Base-by-base conservation (phyloP, 2,329 filamentous ascomycete genomes). In the Peltaster fructicola region DNA sequence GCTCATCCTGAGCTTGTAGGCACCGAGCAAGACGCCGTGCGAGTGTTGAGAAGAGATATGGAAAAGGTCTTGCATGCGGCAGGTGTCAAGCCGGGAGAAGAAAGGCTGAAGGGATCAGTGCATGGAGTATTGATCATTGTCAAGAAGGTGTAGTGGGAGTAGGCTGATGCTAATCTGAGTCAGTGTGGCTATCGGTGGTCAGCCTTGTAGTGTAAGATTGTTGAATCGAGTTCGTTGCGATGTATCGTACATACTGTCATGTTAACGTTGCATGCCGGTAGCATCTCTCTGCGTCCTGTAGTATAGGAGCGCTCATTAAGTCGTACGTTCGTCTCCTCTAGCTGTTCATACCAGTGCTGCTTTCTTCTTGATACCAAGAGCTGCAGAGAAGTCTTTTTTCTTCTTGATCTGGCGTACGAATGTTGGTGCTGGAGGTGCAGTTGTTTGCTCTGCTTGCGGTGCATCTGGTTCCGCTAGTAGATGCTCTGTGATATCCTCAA, bases 331-430 rank as follows among this genome's bases (percentile, higher is more conserved):
- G n/a, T n/a, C n/a, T n/a, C n/a, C n/a, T n/a, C n/a, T n/a, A n/a
- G n/a, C n/a, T n/a, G n/a, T n/a, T n/a, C n/a, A n/a, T n/a, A n/a
- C n/a, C n/a, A 22, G 9, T 6, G 37, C 24, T 73, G 42, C 1
- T 53, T 82, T 85, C 61, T 80, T 88, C 59, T 92, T 93, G 41
- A 93, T 84, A 1, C 84, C 82, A 23, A 92, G 51, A 12, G 73
- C 57, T 8, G 74, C 71, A 1, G 70, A 59, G 29, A 76, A 66
- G 30, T 88, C 72, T 52, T 88, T 91, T 57, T 92, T 95, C 55
- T 80, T 75, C 56, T 91, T 92, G 23, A 74, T 62, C 20, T 71
- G 67, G 31, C 77, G 63, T 49, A 77, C 76, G 43, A 85, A 90
- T 1, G 68, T 69, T 3, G 74, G 72, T 4, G 65, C 62, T 2